phyloP scores from a whole-genome alignment of 257 asterid genomes.

The Parsonsia alboflavescens region DNA sequence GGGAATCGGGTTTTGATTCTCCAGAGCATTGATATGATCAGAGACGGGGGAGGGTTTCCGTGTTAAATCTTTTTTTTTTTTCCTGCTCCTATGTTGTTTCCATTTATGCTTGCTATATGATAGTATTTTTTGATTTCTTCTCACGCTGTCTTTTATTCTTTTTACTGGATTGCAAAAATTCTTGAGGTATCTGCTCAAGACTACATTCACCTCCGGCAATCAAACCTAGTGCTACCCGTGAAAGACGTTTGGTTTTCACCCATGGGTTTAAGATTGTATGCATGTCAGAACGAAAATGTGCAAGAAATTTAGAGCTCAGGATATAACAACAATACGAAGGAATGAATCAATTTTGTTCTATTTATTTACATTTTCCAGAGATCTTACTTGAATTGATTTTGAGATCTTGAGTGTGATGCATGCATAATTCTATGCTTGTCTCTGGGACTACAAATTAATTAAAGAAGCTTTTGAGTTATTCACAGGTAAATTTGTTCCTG shows the following conservation, averaged over 20 bases:
- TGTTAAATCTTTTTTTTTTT: too few relatives aligned
- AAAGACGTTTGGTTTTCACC: too few relatives aligned
- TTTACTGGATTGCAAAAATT: neutral
- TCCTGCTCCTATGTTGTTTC: too few relatives aligned
- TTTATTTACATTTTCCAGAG: neutral
- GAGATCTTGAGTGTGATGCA: neutral
- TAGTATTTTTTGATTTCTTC: too few relatives aligned
- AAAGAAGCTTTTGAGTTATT: constrained; percentile 4
- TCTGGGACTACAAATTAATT: neutral
- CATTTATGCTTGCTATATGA: too few relatives aligned
- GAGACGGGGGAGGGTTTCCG: too few relatives aligned
- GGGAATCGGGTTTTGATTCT: too few relatives aligned
- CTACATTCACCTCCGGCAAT: neutral
- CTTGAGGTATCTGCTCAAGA: neutral
- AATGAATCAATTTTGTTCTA: neutral
- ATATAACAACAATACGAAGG: neutral
- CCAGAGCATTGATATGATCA: too few relatives aligned
- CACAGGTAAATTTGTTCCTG: constrained; percentile 80
- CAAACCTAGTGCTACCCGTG: too few relatives aligned
- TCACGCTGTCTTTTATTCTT: neutral
- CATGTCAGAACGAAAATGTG: too few relatives aligned
- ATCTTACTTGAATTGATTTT: neutral
- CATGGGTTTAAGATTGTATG: too few relatives aligned
- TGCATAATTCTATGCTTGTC: neutral
- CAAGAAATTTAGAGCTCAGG: too few relatives aligned